A percentile compares a stretch with the other conserved stretches of the same genome.
phyloP scores from a whole-genome alignment of 2,329 filamentous ascomycete species.

The Penicillium rolfsii region DNA sequence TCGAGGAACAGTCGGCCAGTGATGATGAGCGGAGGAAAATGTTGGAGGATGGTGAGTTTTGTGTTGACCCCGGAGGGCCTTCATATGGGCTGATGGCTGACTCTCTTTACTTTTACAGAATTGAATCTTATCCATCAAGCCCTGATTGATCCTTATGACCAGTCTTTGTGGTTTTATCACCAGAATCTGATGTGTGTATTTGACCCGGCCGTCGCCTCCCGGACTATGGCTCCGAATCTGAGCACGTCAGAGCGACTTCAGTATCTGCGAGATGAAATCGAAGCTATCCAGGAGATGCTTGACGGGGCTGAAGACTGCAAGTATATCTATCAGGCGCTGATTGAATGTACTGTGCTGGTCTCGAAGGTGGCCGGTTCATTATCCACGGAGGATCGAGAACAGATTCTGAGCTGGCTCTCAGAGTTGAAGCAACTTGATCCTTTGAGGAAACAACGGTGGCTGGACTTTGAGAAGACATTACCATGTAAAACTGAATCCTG shows the following conservation, averaged over 20 bases:
- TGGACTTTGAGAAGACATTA: conserved; percentile 62
- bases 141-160: conserved; percentile 88
- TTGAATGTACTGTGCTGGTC: conserved; percentile 72
- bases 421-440: conserved; percentile 72
- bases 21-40: conserved; percentile 66
- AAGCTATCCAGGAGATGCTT: conserved; percentile 69
- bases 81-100: not conserved
- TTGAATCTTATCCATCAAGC: conserved; percentile 74
- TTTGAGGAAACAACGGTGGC: conserved; percentile 74
- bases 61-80: not conserved
- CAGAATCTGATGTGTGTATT: conserved; percentile 79
- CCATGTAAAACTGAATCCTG: no score
- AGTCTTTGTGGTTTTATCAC: conserved; percentile 97
- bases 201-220: conserved; percentile 53
- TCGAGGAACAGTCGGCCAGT: conserved; percentile 70
- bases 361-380: conserved; percentile 53
- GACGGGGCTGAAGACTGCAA: conserved; percentile 73
- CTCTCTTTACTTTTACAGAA: conserved; percentile 56
- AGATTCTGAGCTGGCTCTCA: conserved; percentile 62
- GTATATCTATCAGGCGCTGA: conserved; percentile 85
- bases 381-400: conserved; percentile 47
- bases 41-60: conserved; percentile 66
- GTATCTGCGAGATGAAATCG: conserved; percentile 72
- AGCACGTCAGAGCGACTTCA: conserved; percentile 62
- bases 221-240: conserved; percentile 68